phyloP scores from a whole-genome alignment of 768 basidiomycete species.

The Hygrocybe coccinea region DNA sequence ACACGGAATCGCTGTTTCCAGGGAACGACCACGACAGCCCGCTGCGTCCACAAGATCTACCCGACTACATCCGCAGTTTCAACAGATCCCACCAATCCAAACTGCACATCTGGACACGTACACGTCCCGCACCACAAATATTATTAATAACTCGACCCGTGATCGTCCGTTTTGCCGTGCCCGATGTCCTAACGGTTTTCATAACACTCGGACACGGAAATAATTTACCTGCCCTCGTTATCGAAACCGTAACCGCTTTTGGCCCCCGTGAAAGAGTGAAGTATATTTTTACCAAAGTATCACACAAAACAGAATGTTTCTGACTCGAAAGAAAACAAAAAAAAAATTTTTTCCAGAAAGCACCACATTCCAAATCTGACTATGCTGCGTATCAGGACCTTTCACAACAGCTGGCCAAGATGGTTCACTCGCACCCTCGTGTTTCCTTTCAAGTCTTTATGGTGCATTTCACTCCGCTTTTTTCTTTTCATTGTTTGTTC shows the following conservation, averaged over 20 bases:
- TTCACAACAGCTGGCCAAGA: conserved; percentile 60
- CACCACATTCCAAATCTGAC: conserved; percentile 64
- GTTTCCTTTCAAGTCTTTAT: conserved; percentile 52
- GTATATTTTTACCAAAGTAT: too few relatives aligned
- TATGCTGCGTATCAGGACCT: conserved; percentile 60
- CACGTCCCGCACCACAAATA: conserved; percentile 14
- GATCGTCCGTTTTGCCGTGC: conserved; percentile 54
- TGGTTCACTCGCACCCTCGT: conserved; percentile 50
- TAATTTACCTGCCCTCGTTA: conserved; percentile 35
- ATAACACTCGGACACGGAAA: conserved; percentile 43
- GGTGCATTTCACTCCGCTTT: conserved; percentile 29
- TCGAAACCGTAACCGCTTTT: conserved; percentile 65
- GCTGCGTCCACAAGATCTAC: conserved; percentile 43
- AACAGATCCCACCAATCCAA: conserved; percentile 44
- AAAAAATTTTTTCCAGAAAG: conserved; percentile 42
- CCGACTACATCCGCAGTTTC: conserved; percentile 53
- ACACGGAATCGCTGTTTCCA: conserved; percentile 41
- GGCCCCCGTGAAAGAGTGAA: conserved; percentile 68
- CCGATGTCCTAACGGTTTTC: conserved; percentile 64
- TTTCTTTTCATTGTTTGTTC: neutral
- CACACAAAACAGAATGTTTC: too few relatives aligned
- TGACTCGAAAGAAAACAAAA: neutral
- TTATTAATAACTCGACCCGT: conserved; percentile 27
- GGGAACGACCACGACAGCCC: conserved; percentile 31
- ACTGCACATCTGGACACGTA: conserved; percentile 53